Evolutionary conservation across 805 yeast genomes (phyloP), one percentile per base, ranked within the genome.

Genomic region (Cyberlindnera xylosilytica): DNA sequence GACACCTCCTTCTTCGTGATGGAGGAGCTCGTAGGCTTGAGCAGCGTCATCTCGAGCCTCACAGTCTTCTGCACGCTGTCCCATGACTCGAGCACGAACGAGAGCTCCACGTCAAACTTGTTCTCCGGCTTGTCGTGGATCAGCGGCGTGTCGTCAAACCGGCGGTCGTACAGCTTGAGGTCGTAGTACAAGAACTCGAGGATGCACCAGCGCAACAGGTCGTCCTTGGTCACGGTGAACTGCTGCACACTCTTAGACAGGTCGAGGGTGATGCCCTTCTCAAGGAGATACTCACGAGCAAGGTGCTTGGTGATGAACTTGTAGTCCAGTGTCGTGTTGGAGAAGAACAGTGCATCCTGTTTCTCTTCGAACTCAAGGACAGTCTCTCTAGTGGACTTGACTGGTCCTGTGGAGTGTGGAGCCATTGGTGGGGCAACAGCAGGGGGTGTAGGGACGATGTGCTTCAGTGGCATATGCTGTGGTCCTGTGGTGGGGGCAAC

Each of bases 291-390:
- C 20, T 52, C 53, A 15, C 45, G 36, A 9, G 44, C 18, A 2
- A 50, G 24, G 26, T 50, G 52, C n/a, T 44, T 49, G 4, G 39
- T 20, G 19, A 53, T 32, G 39, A 53, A 53, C 2, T 41, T 33
- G 12, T 50, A 37, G 16, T 43, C 42, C 8, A 47, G 27, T 9
- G 20, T 30, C 12, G 39, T 38, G 13, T 19, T 27, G 4, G 38
- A 27, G 34, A 50, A 47, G 26, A 42, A 48, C 39, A 36, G 18
- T 1, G 50, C 47, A 11, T 28, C 4, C n/a, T 15, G 10, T 10
- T 34, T n/a, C 6, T 22, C 10, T 4, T n/a, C 28, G 17, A 34
- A 34, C 4, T 34, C 36, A 4, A 34, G 15, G 24, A 22, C 10
- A 7, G 24, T 22, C 24, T 27, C 13, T 9, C 15, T 12, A 12